These are phyloP conservation scores for Tetradesmus lagerheimii DNA, from an alignment of 139 green algal genomes.

Conservation along the genomic window DNA sequence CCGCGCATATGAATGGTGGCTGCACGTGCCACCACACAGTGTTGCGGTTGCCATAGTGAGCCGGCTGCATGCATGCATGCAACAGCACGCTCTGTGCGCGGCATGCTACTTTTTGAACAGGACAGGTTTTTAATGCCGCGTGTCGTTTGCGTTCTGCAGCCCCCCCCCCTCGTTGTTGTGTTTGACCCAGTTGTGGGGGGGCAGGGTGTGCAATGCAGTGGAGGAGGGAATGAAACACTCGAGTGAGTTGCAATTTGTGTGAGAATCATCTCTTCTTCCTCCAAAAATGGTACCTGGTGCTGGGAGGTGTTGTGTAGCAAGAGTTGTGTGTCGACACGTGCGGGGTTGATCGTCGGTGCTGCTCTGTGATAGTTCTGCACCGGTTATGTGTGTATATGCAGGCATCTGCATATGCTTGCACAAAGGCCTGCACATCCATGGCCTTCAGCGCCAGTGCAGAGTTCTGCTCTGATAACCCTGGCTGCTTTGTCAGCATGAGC, in stretches of 20 bases:
- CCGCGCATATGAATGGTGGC: neutral
- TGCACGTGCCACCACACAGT: neutral
- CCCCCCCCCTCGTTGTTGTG: neutral
- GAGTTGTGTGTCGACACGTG: neutral
- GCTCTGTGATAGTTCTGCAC: neutral
- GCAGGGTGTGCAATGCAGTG: neutral
- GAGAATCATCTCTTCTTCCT: neutral
- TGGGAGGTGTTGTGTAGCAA: neutral
- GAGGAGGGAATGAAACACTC: neutral
- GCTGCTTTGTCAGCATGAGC: too few species aligned
- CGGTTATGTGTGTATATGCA: neutral
- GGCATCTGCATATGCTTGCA: too few species aligned
- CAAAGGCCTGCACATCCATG: too few species aligned
- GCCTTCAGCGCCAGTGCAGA: too few species aligned
- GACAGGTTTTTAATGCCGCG: neutral
- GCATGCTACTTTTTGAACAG: neutral
- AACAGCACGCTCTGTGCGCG: neutral
- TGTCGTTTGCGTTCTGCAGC: neutral
- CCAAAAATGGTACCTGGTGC: neutral
- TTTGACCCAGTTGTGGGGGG: neutral
- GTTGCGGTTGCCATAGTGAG: neutral
- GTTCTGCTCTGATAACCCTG: too few species aligned
- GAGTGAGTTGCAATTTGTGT: neutral
- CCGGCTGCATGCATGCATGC: too few species aligned
- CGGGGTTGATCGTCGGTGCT: neutral